Percentiles rank a stretch among this genome's conserved stretches.
phyloP scores from a whole-genome alignment of 1,284 basidiomycete genomes.

The Irpex sp. region DNA sequence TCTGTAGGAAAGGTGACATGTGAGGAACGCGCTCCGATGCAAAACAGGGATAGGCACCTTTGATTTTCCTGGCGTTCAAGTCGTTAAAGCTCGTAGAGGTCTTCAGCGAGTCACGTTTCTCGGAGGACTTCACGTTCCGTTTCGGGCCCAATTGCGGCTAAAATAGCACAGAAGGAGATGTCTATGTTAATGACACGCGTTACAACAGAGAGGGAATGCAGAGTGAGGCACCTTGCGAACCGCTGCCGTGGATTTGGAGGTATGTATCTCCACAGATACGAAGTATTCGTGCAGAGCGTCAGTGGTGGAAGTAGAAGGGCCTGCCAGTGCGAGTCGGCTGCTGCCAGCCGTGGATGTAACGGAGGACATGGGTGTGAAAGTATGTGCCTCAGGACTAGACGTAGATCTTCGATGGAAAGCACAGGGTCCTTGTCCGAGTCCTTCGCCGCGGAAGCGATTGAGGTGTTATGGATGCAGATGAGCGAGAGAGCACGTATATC shows the following conservation, averaged over 20 bases:
- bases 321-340: not conserved
- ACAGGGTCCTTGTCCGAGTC: not conserved
- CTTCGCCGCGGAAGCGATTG: not conserved
- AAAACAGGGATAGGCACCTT: conserved; percentile 40
- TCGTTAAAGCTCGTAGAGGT: conserved; percentile 27
- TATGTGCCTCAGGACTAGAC: not conserved
- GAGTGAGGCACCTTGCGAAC: conserved; percentile 53
- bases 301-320: not conserved
- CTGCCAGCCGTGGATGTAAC: not conserved
- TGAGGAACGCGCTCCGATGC: not conserved
- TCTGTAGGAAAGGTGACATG: conserved; percentile 36
- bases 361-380: not conserved
- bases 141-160: conserved; percentile 8
- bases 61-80: conserved; percentile 49
- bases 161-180: not conserved
- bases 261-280: conserved; percentile 59
- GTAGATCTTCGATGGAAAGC: not conserved
- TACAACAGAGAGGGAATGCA: conserved; percentile 10
- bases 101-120: conserved; percentile 50
- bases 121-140: conserved; percentile 42
- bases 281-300: conserved; percentile 33
- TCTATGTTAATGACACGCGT: conserved; percentile 8
- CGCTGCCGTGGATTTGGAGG: conserved; percentile 51
- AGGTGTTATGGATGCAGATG: not conserved
- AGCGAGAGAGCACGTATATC: not conserved